Evolutionary conservation across 2,329 filamentous ascomycete genomes (phyloP).

Genomic region (Daldinia sp.): DNA sequence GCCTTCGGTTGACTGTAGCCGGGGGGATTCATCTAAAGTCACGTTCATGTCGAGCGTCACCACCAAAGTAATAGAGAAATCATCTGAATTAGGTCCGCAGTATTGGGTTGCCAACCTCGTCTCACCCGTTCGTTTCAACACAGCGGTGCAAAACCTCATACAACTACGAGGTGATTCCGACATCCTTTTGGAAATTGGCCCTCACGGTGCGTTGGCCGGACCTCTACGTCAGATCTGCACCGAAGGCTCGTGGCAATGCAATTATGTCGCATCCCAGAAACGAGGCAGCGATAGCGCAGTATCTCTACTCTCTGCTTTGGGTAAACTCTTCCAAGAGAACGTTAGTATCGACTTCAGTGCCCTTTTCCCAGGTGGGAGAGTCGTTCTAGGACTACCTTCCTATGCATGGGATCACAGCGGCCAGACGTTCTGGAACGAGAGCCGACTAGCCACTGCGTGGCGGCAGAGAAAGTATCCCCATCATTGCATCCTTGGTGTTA

Average conservation of each 20-base stretch:
- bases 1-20: background rate
- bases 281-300: slow-evolving; percentile 33
- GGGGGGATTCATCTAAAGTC: background rate
- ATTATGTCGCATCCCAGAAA: slow-evolving; percentile 38
- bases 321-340: slow-evolving; percentile 40
- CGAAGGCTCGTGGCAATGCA: slow-evolving; percentile 37
- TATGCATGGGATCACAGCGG: slow-evolving; percentile 43
- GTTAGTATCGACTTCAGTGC: slow-evolving; percentile 34
- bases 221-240: slow-evolving; percentile 43
- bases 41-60: slow-evolving; percentile 2
- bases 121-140: slow-evolving; percentile 50
- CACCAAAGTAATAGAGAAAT: slow-evolving; percentile 38
- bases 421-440: slow-evolving; percentile 47
- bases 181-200: slow-evolving; percentile 45
- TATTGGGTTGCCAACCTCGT: slow-evolving; percentile 49
- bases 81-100: slow-evolving; percentile 31
- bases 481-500: slow-evolving; percentile 47
- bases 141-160: slow-evolving; percentile 51
- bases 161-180: slow-evolving; percentile 33
- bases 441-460: slow-evolving; percentile 37
- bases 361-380: slow-evolving; percentile 35
- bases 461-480: slow-evolving; percentile 38
- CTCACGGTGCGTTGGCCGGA: slow-evolving; percentile 44
- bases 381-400: slow-evolving; percentile 37
- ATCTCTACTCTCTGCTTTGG: slow-evolving; percentile 38